phyloP scores from a whole-genome alignment of 169 alveolate species.

The Toxoplasma gondii region DNA sequence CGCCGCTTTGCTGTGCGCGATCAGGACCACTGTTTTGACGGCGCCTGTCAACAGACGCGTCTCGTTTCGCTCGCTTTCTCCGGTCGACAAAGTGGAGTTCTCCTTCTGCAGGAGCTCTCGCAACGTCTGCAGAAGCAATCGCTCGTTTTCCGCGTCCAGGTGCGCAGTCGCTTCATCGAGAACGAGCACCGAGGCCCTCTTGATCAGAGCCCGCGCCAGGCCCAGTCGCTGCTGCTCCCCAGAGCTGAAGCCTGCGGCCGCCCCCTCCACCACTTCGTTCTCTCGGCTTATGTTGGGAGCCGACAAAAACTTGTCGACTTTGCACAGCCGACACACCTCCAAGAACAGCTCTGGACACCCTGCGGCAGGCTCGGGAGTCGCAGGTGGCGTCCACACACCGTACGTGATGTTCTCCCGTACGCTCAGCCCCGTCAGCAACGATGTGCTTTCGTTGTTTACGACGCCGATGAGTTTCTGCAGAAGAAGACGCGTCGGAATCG shows the following conservation, averaged over 20 bases:
- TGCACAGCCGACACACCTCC: conserved; percentile 32
- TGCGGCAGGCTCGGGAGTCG: background rate
- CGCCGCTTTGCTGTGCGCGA: conserved; percentile 58
- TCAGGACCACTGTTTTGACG: conserved; percentile 13
- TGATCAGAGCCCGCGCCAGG: conserved; percentile 45
- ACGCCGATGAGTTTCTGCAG: conserved; percentile 51
- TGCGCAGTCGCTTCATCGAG: conserved; percentile 55
- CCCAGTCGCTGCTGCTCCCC: conserved; percentile 65
- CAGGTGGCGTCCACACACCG: conserved; percentile 37
- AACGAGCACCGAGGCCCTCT: conserved; percentile 31
- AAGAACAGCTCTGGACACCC: background rate
- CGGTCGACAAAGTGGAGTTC: background rate
- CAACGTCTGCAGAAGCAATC: conserved; percentile 12
- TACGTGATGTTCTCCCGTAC: conserved; percentile 32
- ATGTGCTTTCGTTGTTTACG: conserved; percentile 49
- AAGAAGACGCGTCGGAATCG: conserved; percentile 44
- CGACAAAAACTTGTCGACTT: background rate
- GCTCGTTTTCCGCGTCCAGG: conserved; percentile 39
- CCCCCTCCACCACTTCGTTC: background rate
- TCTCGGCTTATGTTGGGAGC: background rate
- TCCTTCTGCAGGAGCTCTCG: background rate
- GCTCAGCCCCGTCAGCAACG: conserved; percentile 27
- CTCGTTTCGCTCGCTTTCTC: background rate
- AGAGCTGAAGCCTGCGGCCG: conserved; percentile 38
- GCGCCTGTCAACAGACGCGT: background rate